These are phyloP conservation scores for Cyberlindnera meyerae DNA, from an alignment of 805 yeast species.

Conservation along the genomic window DNA sequence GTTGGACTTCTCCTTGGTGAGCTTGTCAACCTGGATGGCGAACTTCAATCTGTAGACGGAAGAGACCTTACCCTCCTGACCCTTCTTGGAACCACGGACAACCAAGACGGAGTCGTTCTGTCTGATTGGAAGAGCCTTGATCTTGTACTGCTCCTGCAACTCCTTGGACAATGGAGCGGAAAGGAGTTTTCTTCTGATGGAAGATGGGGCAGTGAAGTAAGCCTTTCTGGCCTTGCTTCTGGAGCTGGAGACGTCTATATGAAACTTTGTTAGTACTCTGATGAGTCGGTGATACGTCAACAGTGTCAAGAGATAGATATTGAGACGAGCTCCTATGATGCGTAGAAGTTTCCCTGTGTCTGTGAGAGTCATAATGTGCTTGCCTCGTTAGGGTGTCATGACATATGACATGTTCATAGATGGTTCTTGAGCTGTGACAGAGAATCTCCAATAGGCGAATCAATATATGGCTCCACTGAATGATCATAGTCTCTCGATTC, in stretches of 20 bases:
- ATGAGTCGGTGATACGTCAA: too few relatives aligned
- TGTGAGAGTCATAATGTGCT: too few relatives aligned
- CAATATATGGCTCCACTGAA: too few relatives aligned
- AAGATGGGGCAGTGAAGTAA: constrained; percentile 96
- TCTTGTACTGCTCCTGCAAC: constrained; percentile 94
- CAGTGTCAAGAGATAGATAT: too few relatives aligned
- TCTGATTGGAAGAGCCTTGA: constrained; percentile 95
- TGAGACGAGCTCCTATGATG: too few relatives aligned
- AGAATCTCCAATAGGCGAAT: too few relatives aligned
- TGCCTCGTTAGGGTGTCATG: too few relatives aligned
- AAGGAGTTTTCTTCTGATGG: constrained; percentile 88
- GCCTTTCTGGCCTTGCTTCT: constrained; percentile 99
- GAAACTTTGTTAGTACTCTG: constrained; percentile 29
- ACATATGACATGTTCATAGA: too few relatives aligned
- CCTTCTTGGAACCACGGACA: constrained; percentile 98
- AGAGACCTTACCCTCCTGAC: constrained; percentile 97
- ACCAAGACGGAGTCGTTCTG: constrained; percentile 93
- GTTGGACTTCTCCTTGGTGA: constrained; percentile 95
- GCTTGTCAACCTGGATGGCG: constrained; percentile 94
- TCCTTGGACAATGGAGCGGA: constrained; percentile 99
- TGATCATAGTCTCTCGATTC: too few relatives aligned
- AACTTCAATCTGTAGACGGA: constrained; percentile 99
- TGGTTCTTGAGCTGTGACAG: too few relatives aligned
- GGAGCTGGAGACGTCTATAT: constrained; percentile 93
- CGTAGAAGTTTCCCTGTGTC: too few relatives aligned